These are phyloP conservation scores for Exidia glandulosa DNA, from an alignment of 768 basidiomycete species.

Conservation along the genomic window DNA sequence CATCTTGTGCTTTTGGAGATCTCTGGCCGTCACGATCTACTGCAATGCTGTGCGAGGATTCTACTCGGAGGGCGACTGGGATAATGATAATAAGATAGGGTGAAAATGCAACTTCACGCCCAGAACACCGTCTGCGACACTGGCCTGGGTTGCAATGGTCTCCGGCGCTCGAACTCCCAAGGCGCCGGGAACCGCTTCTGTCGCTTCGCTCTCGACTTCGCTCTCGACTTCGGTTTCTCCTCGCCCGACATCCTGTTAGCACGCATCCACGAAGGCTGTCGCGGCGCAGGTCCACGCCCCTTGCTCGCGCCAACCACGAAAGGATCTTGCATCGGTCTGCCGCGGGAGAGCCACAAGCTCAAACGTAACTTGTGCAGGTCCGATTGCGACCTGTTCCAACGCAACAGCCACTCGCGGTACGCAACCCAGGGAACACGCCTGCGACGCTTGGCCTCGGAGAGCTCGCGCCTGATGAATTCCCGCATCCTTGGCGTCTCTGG, in stretches of 20 bases:
- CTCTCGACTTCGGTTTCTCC: background rate
- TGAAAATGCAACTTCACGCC: background rate
- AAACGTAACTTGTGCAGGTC: background rate
- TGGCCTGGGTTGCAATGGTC: background rate
- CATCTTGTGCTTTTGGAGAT: background rate
- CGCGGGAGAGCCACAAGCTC: background rate
- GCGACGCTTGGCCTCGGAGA: background rate
- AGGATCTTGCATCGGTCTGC: background rate
- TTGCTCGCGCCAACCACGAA: too few relatives aligned
- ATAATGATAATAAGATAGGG: background rate
- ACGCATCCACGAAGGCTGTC: too few relatives aligned
- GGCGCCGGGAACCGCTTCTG: background rate
- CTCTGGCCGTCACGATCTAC: too few relatives aligned
- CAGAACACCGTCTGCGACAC: background rate
- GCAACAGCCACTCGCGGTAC: background rate
- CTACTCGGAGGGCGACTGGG: background rate
- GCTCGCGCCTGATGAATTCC: background rate
- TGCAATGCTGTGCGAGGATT: background rate
- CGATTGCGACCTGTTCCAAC: background rate
- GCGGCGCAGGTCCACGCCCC: too few relatives aligned
- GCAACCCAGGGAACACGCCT: background rate
- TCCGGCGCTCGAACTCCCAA: background rate
- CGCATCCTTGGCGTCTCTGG: too few relatives aligned
- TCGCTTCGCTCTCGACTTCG: background rate
- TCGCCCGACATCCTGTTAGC: background rate